Evolutionary conservation across 1,139 yeast genomes (phyloP), one percentile per base, ranked within the genome.

Genomic region (Meyerozyma carpophila): DNA sequence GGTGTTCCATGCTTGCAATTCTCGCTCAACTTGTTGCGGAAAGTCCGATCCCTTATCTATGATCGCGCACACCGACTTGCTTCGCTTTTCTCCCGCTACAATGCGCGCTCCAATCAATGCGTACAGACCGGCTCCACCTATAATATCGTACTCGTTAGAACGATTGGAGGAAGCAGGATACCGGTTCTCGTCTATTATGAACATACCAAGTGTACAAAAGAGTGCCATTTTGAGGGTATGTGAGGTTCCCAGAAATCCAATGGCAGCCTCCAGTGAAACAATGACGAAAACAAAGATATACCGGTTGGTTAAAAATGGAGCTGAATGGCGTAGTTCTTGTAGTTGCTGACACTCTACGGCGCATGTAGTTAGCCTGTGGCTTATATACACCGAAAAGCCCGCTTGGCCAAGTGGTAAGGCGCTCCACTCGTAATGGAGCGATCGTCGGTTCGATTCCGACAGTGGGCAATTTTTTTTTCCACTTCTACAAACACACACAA

Each of bases 41-140:
- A 89, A 88, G 57, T 90, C 97, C 2, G 59, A 53, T 0, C 98
- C 98, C 46, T 77, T 73, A 58, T 91, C 98, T 1, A 89, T 75
- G 10, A 91, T 78, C 63, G 94, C 88, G 2, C 83, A 75, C 3
- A 85, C 70, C 21, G 58, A 56, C 1, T 52, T 46, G 1, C 79
- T 69, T 29, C 57, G 50, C 1, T 47, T 46, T 0, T 56, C 46
- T 0, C 78, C 74, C 7, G 77, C 59, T 1, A 80, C 68, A 41
- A 82, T 69, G 20, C 94, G 65, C 0, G 88, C 82, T 0, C 96
- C 96, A n/a, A 84, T 68, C 1, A 82, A 79, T 1, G 91, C 90
- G 59, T 79, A 91, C 0, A 93, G 78, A 0, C 96, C 97, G 1
- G 91, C 98, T 0, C 98, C 98, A 0, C 97, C 98, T 37, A 88